Evolutionary conservation across 352 stramenopile genomes (phyloP), one percentile per base, ranked within the genome.

Genomic region (Phytophthora pini): DNA sequence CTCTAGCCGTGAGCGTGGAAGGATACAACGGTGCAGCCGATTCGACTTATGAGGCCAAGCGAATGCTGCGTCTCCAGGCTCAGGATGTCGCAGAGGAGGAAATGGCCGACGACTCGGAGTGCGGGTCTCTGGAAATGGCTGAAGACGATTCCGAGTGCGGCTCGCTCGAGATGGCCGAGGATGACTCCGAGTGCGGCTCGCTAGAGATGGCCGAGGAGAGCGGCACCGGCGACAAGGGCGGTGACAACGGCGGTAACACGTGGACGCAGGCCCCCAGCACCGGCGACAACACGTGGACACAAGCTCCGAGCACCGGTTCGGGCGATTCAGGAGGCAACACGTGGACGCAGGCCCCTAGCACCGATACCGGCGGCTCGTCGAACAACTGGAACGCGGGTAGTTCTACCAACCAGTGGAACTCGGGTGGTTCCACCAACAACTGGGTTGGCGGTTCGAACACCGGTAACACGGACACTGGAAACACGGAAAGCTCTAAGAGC

Each of bases 41-140:
- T 2, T 61, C 48, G 5, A 54, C 60, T 5, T 73, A 73, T 54
- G 43, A 61, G 20, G 53, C 48, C 4, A 72, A 72, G 46, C 58
- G 68, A 43, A 60, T 70, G 54, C 39, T 73, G 32, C 65, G 65
- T 27, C 26, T 65, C 29, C 17, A 69, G 36, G 31, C 41, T 4
- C 22, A 67, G 13, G 56, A 63, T 50, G 49, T 62, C 4, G 64
- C 59, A 0, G 64, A 77, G 32, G 52, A 61, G n/a, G 56, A 61
- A 38, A 70, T 70, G 59, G 60, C 41, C 13, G 53, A 72, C 29
- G 67, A 73, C 39, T 70, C 68, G 15, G 56, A 72, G 44, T 68
- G 57, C 40, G 60, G 59, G 0, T 73, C 59, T 5, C 44, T 65
- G 4, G 68, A 76, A 13, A 70, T 70, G 56, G 56, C 62, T 32